These are phyloP conservation scores for Usnea hakonensis DNA, from an alignment of 495 filamentous ascomycete genomes.

Conservation along the genomic window DNA sequence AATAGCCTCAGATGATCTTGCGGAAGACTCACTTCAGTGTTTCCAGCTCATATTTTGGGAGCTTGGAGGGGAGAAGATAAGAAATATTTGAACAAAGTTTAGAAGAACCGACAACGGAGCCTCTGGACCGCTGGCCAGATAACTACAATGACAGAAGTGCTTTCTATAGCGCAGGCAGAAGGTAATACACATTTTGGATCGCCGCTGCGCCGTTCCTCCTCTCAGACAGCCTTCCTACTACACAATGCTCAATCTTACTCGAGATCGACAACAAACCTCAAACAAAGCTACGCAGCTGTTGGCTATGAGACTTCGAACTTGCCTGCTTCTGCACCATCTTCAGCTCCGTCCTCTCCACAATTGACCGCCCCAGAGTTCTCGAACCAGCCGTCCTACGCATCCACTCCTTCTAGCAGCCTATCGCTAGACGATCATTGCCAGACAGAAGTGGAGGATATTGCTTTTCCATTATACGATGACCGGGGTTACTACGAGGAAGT, in stretches of 20 bases:
- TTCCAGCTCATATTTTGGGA: slow-evolving; percentile 8
- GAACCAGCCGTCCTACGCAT: slow-evolving; percentile 35
- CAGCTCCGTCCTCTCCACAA: slow-evolving; percentile 35
- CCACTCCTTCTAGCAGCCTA: slow-evolving; percentile 56
- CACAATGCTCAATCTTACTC: slow-evolving; percentile 27
- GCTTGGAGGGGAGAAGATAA: slow-evolving; percentile 15
- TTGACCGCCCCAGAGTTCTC: slow-evolving; percentile 26
- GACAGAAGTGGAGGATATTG: slow-evolving; percentile 45
- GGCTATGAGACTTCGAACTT: slow-evolving; percentile 32
- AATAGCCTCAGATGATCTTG: slow-evolving; percentile 17
- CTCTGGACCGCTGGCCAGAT: background rate
- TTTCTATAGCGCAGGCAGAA: slow-evolving; percentile 32
- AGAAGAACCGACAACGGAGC: background rate
- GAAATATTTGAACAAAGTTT: background rate
- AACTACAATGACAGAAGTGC: slow-evolving; percentile 39
- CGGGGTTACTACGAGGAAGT: slow-evolving; percentile 25
- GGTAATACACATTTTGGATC: slow-evolving; percentile 36
- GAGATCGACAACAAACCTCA: slow-evolving; percentile 32
- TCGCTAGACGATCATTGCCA: slow-evolving; percentile 50
- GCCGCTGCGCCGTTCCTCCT: slow-evolving; percentile 35
- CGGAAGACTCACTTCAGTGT: slow-evolving; percentile 8
- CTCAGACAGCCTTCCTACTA: slow-evolving; percentile 39
- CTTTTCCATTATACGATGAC: slow-evolving; percentile 53
- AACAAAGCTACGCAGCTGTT: slow-evolving; percentile 27
- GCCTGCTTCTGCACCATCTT: slow-evolving; percentile 33